Evolutionary conservation across 2,329 filamentous ascomycete genomes (phyloP).

Genomic region (Aspergillus sp.): DNA sequence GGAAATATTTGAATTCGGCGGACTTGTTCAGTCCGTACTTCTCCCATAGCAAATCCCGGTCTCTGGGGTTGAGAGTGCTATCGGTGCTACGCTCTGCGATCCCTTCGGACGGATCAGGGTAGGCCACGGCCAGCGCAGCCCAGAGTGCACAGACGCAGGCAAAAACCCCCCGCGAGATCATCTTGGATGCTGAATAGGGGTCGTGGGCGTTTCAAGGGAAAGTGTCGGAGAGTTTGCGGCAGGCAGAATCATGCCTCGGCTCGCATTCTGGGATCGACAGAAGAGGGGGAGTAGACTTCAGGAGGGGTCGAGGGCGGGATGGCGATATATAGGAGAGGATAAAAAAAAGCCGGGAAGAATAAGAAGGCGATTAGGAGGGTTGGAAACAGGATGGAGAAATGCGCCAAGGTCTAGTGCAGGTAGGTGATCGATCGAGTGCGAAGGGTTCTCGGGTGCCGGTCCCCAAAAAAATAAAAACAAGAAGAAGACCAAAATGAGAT

Average conservation of each 20-base stretch:
- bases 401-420: not conserved
- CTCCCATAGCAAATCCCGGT: constrained; percentile 18
- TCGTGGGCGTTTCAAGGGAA: not conserved
- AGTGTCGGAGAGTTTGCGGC: not conserved
- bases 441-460: not conserved
- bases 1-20: constrained; percentile 60
- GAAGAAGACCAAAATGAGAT: not conserved
- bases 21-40: constrained; percentile 29
- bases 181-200: constrained; percentile 12
- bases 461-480: not conserved
- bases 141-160: constrained; percentile 20
- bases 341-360: not conserved
- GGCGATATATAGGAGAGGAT: not conserved
- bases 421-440: not conserved
- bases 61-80: constrained; percentile 11
- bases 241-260: constrained; percentile 10
- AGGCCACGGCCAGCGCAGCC: constrained; percentile 17
- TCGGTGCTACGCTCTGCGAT: constrained; percentile 7
- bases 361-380: not conserved
- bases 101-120: constrained; percentile 11
- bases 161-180: constrained; percentile 20
- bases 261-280: constrained; percentile 16
- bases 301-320: not conserved
- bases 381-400: not conserved
- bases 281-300: not conserved